phyloP scores from a whole-genome alignment of 371 early-diverging fungal species.

The Syncephalastrum monosporum region DNA sequence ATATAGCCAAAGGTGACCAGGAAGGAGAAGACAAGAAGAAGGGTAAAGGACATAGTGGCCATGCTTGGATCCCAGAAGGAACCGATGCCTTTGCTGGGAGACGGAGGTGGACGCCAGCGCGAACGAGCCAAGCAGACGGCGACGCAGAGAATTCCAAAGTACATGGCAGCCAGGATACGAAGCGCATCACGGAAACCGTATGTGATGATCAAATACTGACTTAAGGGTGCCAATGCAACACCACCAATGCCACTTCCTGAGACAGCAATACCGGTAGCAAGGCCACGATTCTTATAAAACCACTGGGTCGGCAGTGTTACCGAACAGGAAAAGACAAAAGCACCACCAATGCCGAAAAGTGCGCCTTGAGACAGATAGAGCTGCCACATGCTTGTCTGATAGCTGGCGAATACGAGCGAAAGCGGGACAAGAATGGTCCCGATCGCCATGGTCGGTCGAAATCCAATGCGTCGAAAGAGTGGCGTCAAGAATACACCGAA shows the following conservation, averaged over 20 bases:
- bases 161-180: slow-evolving; percentile 33
- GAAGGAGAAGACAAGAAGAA: slow-evolving; percentile 32
- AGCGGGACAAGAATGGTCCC: slow-evolving; percentile 36
- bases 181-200: slow-evolving; percentile 55
- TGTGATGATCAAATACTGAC: slow-evolving; percentile 42
- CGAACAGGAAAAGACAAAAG: slow-evolving; percentile 41
- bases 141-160: slow-evolving; percentile 30
- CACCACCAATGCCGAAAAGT: slow-evolving; percentile 31
- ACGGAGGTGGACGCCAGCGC: slow-evolving; percentile 23
- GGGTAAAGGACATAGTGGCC: slow-evolving; percentile 22
- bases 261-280: slow-evolving; percentile 57
- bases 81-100: not conserved
- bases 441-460: slow-evolving; percentile 45
- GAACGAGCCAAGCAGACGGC: slow-evolving; percentile 29
- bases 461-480: slow-evolving; percentile 48
- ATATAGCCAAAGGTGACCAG: slow-evolving; percentile 44
- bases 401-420: slow-evolving; percentile 43
- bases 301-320: slow-evolving; percentile 51
- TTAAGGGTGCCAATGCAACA: slow-evolving; percentile 57
- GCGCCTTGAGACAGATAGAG: slow-evolving; percentile 65
- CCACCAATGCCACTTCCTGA: slow-evolving; percentile 76
- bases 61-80: slow-evolving; percentile 23
- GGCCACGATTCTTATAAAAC: slow-evolving; percentile 37
- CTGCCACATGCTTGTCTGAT: slow-evolving; percentile 37
- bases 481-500: slow-evolving; percentile 45